A percentile compares a stretch with the other conserved stretches of the same genome.
Evolutionary conservation across 2,329 filamentous ascomycete genomes (phyloP).

Genomic region (Myriosclerotinia duriaeana): DNA sequence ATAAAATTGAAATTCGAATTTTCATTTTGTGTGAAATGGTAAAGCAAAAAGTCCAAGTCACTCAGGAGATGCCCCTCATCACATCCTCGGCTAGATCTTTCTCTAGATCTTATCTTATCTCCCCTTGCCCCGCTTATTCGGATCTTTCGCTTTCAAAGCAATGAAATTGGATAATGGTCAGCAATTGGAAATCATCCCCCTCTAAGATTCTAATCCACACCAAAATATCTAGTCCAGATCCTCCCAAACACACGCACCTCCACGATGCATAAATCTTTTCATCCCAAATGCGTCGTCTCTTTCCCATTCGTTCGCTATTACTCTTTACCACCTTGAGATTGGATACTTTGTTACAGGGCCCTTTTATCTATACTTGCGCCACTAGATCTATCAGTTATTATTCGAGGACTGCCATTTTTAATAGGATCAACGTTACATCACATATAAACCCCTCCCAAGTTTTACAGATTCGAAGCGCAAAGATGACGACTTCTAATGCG

Average conservation of each 20-base stretch:
- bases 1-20: too few species aligned
- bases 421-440: not conserved
- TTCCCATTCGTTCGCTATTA: not conserved
- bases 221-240: not conserved
- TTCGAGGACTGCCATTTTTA: not conserved
- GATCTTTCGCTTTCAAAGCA: slow-evolving; percentile 1
- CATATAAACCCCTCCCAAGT: not conserved
- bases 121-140: not conserved
- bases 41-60: too few species aligned
- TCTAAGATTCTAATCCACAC: not conserved
- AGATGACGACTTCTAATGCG: slow-evolving; percentile 8
- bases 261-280: not conserved
- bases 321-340: slow-evolving; percentile 11
- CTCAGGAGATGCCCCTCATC: too few species aligned
- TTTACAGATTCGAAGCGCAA: not conserved
- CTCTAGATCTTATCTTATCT: slow-evolving; percentile 15
- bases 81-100: slow-evolving; percentile 3
- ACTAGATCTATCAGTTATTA: not conserved
- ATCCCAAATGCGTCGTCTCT: not conserved
- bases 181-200: slow-evolving; percentile 15
- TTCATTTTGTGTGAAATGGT: too few species aligned
- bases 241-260: not conserved
- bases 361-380: not conserved
- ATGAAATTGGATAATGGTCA: not conserved
- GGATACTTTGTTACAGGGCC: not conserved